Percentiles rank a stretch among this genome's conserved stretches.
Evolutionary conservation across 2,329 filamentous ascomycete species (phyloP).

Genomic region (Microcyclospora pomicola): DNA sequence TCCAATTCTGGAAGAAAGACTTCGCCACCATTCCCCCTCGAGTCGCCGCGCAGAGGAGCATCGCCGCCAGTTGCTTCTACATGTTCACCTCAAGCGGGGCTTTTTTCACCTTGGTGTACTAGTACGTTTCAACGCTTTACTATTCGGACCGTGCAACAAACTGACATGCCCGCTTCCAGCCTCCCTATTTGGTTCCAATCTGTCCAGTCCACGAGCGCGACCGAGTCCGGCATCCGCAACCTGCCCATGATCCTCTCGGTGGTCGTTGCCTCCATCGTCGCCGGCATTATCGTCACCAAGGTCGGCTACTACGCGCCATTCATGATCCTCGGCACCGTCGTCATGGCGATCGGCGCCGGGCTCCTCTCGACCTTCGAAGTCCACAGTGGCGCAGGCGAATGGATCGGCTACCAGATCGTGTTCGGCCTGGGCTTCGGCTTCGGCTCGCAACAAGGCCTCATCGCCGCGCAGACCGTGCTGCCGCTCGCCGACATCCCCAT

Average conservation of each 20-base stretch:
- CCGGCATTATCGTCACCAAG: slow-evolving; percentile 26
- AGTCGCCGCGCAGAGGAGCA: slow-evolving; percentile 32
- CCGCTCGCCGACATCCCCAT: slow-evolving; percentile 31
- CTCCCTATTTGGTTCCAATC: slow-evolving; percentile 35
- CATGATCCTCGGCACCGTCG: slow-evolving; percentile 26
- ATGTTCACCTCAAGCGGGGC: slow-evolving; percentile 28
- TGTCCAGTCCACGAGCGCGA: slow-evolving; percentile 33
- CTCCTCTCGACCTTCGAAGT: slow-evolving; percentile 31
- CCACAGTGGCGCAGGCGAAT: slow-evolving; percentile 24
- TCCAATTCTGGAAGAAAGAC: slow-evolving; percentile 30
- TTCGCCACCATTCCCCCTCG: slow-evolving; percentile 34
- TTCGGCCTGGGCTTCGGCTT: slow-evolving; percentile 31
- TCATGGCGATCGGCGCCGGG: slow-evolving; percentile 34
- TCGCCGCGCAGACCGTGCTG: slow-evolving; percentile 33
- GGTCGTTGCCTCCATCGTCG: slow-evolving; percentile 29
- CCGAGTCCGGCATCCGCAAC: slow-evolving; percentile 36
- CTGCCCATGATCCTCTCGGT: slow-evolving; percentile 33
- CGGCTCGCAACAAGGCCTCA: slow-evolving; percentile 35
- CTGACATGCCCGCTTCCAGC: slow-evolving; percentile 23
- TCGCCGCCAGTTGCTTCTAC: slow-evolving; percentile 28
- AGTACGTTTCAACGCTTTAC: slow-evolving; percentile 20
- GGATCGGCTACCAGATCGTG: slow-evolving; percentile 27
- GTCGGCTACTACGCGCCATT: slow-evolving; percentile 39
- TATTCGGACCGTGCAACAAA: slow-evolving; percentile 8
- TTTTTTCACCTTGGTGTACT: slow-evolving; percentile 31